Evolutionary conservation across 768 basidiomycete genomes (phyloP), one percentile per base, ranked within the genome.

Genomic region (Collybia nuda): DNA sequence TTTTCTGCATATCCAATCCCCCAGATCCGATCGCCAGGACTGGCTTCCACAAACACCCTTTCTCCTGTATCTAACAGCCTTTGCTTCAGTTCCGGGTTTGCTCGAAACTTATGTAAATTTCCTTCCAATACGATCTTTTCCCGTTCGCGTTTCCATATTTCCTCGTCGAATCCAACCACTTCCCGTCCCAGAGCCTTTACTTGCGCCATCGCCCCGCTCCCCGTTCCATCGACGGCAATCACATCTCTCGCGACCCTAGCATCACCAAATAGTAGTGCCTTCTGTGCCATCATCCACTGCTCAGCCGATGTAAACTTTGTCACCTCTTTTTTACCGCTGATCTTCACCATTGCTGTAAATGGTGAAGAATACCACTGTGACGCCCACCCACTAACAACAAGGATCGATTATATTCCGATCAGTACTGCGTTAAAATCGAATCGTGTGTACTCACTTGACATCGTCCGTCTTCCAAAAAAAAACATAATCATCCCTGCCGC

Each of bases 11-110:
- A 80, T 19, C 82, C 82, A 48, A 85, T 76, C 0, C 82, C 84
- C 82, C 84, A 86, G n/a, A 85, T 79, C 52, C 73, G 61, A 60
- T 85, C 84, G 17, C 69, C 56, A 15, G 82, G 82, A 60, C 81
- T 83, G 19, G 82, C 81, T 61, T 85, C 85, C 0, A 79, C 81
- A 28, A 85, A 54, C 48, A 55, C 60, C 55, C 69, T 75, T 2
- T 73, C 67, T 35, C 78, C 78, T 1, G 82, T 85, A 15, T 40
- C 73, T 29, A 82, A 40, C 55, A 85, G 52, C 53, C 69, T 69
- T 52, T 52, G 48, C 50, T 59, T 62, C 56, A 82, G 46, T 40
- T 70, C 71, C 17, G 55, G 59, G 55, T 81, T 77, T 64, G 81
- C 76, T 32, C 64, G 46, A 61, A 84, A 85, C 63, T 85, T 86